phyloP scores from a whole-genome alignment of 2,329 filamentous ascomycete species.

The Xylariaceae sp. region DNA sequence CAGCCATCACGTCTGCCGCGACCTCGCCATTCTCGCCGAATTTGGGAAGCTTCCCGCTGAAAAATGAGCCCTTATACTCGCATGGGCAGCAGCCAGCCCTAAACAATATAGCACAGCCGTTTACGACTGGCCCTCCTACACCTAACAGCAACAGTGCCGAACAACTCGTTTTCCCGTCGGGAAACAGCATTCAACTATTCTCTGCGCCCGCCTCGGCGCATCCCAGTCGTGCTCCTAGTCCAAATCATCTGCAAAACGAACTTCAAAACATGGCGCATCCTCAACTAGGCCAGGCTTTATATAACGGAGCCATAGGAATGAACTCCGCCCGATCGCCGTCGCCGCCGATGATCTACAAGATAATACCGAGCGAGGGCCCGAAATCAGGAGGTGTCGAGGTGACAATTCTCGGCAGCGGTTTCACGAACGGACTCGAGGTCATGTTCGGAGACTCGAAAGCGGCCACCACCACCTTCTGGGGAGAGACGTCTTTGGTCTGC shows the following conservation, averaged over 20 bases:
- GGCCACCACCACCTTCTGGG: conserved; percentile 79
- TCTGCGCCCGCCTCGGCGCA: conserved; percentile 74
- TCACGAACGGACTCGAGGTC: conserved; percentile 77
- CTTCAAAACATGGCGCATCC: conserved; percentile 46
- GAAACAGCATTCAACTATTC: conserved; percentile 65
- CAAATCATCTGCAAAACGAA: conserved; percentile 56
- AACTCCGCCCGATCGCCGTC: conserved; percentile 49
- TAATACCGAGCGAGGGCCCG: conserved; percentile 82
- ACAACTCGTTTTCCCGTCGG: conserved; percentile 58
- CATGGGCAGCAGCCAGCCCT: conserved; percentile 31
- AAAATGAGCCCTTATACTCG: conserved; percentile 39
- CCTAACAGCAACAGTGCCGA: conserved; percentile 62
- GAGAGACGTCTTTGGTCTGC: conserved; percentile 77
- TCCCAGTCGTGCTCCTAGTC: conserved; percentile 77
- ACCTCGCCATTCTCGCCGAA: conserved; percentile 59
- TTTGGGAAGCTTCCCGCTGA: conserved; percentile 46
- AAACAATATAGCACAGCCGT: conserved; percentile 41
- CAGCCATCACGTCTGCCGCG: conserved; percentile 40
- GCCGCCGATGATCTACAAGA: conserved; percentile 73
- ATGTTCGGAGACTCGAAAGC: conserved; percentile 73
- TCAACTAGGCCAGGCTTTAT: conserved; percentile 48
- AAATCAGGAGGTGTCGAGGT: conserved; percentile 85
- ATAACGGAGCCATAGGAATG: conserved; percentile 52
- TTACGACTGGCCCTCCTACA: conserved; percentile 64
- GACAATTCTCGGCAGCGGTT: conserved; percentile 78